Conservation (phyloP, 306 rosid genomes). For the Medicago ruthenica region DNA sequence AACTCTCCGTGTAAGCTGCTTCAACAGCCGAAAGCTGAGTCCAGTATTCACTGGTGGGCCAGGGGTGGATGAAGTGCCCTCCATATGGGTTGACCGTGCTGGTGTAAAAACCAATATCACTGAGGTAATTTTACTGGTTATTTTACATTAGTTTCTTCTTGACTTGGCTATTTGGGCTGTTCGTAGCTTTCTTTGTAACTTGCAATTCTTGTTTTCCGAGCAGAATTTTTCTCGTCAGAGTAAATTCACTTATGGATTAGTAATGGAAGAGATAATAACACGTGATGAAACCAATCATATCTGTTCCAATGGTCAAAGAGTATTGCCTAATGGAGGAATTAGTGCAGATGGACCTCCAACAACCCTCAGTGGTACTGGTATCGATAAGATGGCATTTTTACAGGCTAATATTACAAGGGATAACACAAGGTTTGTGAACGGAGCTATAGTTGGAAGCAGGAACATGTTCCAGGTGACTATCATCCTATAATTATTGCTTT, state of each 20-base stretch:
- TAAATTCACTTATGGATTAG: conserved; percentile 95
- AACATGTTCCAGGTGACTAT: conserved; percentile 85
- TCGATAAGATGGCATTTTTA: conserved; percentile 88
- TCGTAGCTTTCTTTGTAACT: background rate
- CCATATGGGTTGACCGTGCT: conserved; percentile 96
- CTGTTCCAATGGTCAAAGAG: conserved; percentile 84
- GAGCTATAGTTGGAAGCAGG: conserved; percentile 84
- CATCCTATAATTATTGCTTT: conserved; percentile 23
- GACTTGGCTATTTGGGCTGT: conserved; percentile 18
- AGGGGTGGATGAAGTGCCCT: conserved; percentile 98
- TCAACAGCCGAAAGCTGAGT: conserved; percentile 94
- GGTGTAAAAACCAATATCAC: conserved; percentile 88
- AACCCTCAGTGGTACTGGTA: conserved; percentile 95
- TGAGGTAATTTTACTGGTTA: conserved; percentile 60
- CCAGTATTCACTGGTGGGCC: conserved; percentile 99
- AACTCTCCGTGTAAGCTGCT: conserved; percentile 87
- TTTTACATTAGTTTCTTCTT: conserved; percentile 1
- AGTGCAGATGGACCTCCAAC: conserved; percentile 99
- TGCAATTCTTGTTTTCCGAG: conserved; percentile 37
- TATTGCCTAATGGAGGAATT: conserved; percentile 91
- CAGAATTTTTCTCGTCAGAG: conserved; percentile 97
- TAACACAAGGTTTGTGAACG: conserved; percentile 92
- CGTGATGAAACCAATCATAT: conserved; percentile 92
- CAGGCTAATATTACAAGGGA: conserved; percentile 95
- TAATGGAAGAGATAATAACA: conserved; percentile 94